Evolutionary conservation across 768 basidiomycete species (phyloP), one percentile per base, ranked within the genome.

Genomic region (Neoboletus brunneissimus): DNA sequence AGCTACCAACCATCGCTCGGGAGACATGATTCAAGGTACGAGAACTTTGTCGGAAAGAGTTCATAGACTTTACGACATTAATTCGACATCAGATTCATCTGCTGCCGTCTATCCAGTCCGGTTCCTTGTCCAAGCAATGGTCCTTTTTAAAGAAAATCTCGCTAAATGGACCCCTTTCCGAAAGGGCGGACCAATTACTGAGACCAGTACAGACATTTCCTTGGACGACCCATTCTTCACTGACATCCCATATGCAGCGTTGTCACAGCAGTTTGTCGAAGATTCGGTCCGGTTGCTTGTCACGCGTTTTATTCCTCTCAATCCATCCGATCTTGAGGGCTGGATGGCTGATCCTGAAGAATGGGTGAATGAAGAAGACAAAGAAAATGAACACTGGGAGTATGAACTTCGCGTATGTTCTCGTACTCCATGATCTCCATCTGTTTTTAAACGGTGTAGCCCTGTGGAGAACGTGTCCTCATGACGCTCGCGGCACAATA

Each of bases 321-420:
- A 88, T 52, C 79, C 88, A 6, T 74, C 79, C 2, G 96, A 98
- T 70, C 78, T 98, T 11, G 84, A 92, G 60, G 81, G 80, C 5
- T 94, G 95, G 91, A 79, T 87, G 73, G 79, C 81, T 16, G 92
- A 95, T 67, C 94, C 95, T 0, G 96, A 99, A 75, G 91, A 95
- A 64, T 99, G 94, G 92, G 82, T 96, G 12, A 91, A 92, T 56
- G 72, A 84, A 11, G 94, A 98, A 71, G 92, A 93, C 56, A 87
- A 86, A 60, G 93, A 94, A 60, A 89, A 85, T 42, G 94, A 95
- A 38, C 85, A 90, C 55, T 98, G 95, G 94, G 88, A 94, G 64
- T 98, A 82, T 64, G 93, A 96, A 64, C 83, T 97, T 56, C 81
- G 96, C 60, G 94, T 96, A 65, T 29, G 87, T 72, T 35, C 35